These are phyloP conservation scores for Podospora bellae-mahoneyi DNA, from an alignment of 495 filamentous ascomycete genomes.

Conservation along the genomic window DNA sequence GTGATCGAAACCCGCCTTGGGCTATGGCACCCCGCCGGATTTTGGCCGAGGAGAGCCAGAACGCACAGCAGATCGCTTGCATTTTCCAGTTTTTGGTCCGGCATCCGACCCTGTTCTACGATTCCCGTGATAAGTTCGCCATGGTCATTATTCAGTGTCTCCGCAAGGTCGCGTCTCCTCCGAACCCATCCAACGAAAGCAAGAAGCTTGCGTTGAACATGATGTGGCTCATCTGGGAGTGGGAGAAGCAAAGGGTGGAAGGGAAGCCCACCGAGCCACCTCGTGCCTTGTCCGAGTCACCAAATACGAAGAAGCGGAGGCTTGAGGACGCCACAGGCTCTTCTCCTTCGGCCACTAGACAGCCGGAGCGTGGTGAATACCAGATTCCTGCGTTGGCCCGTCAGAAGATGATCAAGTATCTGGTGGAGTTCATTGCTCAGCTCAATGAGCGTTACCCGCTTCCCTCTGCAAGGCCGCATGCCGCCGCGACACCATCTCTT, in stretches of 20 bases:
- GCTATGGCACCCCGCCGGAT: constrained; percentile 88
- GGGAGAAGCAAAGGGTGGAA: constrained; percentile 79
- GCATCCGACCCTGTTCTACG: constrained; percentile 91
- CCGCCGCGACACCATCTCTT: constrained; percentile 45
- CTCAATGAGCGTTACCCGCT: constrained; percentile 79
- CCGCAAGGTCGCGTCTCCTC: constrained; percentile 78
- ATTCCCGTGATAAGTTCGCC: constrained; percentile 86
- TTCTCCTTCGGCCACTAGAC: constrained; percentile 49
- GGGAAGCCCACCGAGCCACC: constrained; percentile 43
- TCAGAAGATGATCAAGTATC: constrained; percentile 80
- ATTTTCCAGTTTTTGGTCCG: constrained; percentile 96
- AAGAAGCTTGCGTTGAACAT: constrained; percentile 89
- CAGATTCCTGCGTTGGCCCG: constrained; percentile 62
- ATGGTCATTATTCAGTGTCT: constrained; percentile 84
- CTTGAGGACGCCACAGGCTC: constrained; percentile 53
- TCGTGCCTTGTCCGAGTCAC: constrained; percentile 60
- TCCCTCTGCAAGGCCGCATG: constrained; percentile 63
- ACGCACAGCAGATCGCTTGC: constrained; percentile 91
- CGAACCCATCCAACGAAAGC: constrained; percentile 85
- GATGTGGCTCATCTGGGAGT: constrained; percentile 83
- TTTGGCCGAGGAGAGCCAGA: constrained; percentile 91
- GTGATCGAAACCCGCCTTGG: constrained; percentile 63
- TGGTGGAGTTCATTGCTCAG: constrained; percentile 88
- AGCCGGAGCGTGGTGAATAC: constrained; percentile 62
- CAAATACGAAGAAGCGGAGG: constrained; percentile 71